Percentiles rank a stretch among this genome's conserved stretches.
Evolutionary conservation across 1,284 basidiomycete species (phyloP).

Genomic region (Leccinum angustisporum): DNA sequence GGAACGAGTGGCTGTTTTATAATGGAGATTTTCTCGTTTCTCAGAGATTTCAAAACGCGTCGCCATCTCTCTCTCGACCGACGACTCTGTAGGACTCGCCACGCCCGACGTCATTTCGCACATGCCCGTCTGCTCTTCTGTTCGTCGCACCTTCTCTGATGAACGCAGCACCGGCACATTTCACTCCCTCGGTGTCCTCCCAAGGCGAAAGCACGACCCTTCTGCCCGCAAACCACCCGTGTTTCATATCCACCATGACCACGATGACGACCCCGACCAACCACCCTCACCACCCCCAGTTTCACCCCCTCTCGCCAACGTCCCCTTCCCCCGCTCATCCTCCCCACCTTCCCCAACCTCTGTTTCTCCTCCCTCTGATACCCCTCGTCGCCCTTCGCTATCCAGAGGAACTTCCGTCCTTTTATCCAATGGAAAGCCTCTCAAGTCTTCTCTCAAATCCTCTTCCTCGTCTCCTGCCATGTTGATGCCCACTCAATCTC

Average conservation of each 20-base stretch:
- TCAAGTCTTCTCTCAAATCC: constrained; percentile 86
- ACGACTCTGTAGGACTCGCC: too few relatives aligned
- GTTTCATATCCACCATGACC: constrained; percentile 28
- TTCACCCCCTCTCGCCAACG: constrained; percentile 3
- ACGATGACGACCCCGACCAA: constrained; percentile 21
- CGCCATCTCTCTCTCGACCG: background rate
- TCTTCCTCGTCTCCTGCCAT: constrained; percentile 57
- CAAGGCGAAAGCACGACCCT: constrained; percentile 36
- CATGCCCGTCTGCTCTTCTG: constrained; percentile 18
- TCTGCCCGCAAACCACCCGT: constrained; percentile 29
- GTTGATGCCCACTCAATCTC: constrained; percentile 9
- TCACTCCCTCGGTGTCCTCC: constrained; percentile 49
- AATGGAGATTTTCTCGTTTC: background rate
- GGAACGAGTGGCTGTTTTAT: constrained; percentile 14
- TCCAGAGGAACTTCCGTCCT: constrained; percentile 39
- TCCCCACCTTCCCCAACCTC: constrained; percentile 17
- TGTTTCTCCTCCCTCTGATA: constrained; percentile 8
- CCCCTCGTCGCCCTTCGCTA: constrained; percentile 28
- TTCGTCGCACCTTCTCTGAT: constrained; percentile 42
- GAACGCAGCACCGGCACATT: constrained; percentile 54
- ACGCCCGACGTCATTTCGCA: constrained; percentile 14
- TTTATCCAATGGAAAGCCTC: constrained; percentile 84
- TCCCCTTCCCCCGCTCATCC: constrained; percentile 34
- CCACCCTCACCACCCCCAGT: constrained; percentile 9
- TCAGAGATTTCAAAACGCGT: background rate